Evolutionary conservation across 208 protist species (phyloP).

Genomic region (Vickermania ingenoplastis): DNA sequence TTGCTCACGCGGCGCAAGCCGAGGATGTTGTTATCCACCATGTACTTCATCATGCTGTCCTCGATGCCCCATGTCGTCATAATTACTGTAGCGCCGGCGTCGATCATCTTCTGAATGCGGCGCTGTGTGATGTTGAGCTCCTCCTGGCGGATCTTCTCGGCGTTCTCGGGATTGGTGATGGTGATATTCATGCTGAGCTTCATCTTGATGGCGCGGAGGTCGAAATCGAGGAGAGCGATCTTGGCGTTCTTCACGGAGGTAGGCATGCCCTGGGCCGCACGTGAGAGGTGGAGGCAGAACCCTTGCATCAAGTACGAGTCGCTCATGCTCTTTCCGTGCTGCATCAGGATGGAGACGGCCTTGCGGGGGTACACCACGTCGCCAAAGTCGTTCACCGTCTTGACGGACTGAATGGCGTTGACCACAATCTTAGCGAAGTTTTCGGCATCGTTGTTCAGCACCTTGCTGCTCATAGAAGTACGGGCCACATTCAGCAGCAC

Average conservation of each 20-base stretch:
- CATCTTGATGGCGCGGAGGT: conserved; percentile 96
- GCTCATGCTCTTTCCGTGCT: conserved; percentile 93
- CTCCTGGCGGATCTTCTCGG: conserved; percentile 94
- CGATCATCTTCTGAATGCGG: conserved; percentile 96
- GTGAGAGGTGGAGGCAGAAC: conserved; percentile 95
- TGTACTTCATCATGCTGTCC: conserved; percentile 98
- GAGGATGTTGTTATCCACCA: conserved; percentile 96
- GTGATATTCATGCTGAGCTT: conserved; percentile 96
- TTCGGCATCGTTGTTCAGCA: conserved; percentile 94
- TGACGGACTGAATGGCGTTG: conserved; percentile 86
- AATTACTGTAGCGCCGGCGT: conserved; percentile 98
- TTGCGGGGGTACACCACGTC: conserved; percentile 97
- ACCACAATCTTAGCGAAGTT: conserved; percentile 98
- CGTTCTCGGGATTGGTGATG: conserved; percentile 95
- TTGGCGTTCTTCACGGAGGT: conserved; percentile 91
- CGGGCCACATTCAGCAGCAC: conserved; percentile 95
- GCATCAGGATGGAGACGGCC: conserved; percentile 97
- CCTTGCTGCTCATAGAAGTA: conserved; percentile 99
- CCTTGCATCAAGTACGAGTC: conserved; percentile 92
- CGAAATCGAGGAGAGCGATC: conserved; percentile 99
- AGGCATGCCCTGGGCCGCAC: conserved; percentile 98
- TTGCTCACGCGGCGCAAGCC: conserved; percentile 95
- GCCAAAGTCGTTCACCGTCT: conserved; percentile 87
- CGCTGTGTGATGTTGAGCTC: conserved; percentile 98
- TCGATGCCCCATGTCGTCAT: conserved; percentile 99